Evolutionary conservation across 345 rosid species (phyloP).

Genomic region (Populus nigra): DNA sequence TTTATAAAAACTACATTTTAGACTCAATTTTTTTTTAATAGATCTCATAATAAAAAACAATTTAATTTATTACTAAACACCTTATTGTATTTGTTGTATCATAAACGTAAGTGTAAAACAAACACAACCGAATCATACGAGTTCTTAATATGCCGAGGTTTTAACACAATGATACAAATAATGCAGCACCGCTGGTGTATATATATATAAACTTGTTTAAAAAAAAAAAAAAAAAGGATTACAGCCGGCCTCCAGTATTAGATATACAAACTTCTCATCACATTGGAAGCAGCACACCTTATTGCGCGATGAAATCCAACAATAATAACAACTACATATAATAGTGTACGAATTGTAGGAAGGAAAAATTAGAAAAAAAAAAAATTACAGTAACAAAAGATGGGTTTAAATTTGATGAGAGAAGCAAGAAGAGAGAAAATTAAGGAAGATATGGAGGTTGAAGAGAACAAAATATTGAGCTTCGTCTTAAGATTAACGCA

Average conservation of each 20-base stretch:
- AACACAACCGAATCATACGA: no score
- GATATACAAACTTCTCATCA: constrained; percentile 7
- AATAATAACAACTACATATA: neutral
- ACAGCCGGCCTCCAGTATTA: constrained; percentile 1
- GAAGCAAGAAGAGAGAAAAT: no score
- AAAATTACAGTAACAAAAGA: neutral
- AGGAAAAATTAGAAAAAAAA: neutral
- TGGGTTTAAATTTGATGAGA: neutral
- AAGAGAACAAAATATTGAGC: neutral
- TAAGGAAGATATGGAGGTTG: neutral
- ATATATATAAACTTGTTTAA: neutral
- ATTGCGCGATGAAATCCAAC: constrained; percentile 11
- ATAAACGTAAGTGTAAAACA: no score
- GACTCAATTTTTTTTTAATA: no score
- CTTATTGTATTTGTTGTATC: rapidly evolving
- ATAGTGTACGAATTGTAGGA: neutral
- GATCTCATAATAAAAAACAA: rapidly evolving
- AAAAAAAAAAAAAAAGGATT: neutral
- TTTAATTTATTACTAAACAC: no score
- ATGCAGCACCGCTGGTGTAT: neutral
- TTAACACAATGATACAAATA: no score
- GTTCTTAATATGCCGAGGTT: no score
- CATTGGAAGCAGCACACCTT: constrained; percentile 7
- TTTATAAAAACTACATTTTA: no score
- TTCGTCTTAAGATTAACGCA: neutral